Base-by-base conservation (phyloP, 352 stramenopile species). In the Globisporangium nunn region DNA sequence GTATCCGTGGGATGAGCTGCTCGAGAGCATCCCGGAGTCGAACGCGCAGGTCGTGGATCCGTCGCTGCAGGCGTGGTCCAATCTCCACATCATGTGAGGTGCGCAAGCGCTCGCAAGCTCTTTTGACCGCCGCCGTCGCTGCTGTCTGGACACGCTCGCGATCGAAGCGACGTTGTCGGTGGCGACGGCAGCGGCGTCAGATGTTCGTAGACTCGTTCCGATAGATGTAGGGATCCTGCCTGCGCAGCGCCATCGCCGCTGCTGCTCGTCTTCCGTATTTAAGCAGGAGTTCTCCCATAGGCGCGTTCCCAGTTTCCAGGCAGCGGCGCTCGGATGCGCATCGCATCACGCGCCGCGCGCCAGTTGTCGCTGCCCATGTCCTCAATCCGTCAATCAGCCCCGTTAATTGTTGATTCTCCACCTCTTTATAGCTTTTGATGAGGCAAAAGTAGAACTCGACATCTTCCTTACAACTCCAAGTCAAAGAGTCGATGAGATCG, bases 11-110 rank as follows among this genome's bases (percentile, higher is more conserved):
- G 83, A 91, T 35, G 80, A 85, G 51, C 70, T 93, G 39, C 61
- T 93, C 6, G 83, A 91, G 33, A 84, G 84, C 48, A 87, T 93
- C 62, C 74, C 78, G 4, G 68, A 78, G 51, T 70, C 71, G 23
- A 59, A 58, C 23, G 29, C 64, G 23, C 70, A 79, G 44, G 62
- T 68, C 40, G 65, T 81, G 39, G 76, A 90, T 45, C 71, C 77
- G 14, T 64, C 64, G 29, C 67, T 93, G 48, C 77, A 90, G 52
- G 67, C 70, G 39, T 91, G 78, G 78, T 84, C 76, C 30, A 88
- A 81, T 62, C 74, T 91, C 52, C 71, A 85, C 67, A 85, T 91
- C 55, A 76, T 88, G 65, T 91, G 54, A 61, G 28, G 11, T 18
- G 35, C 33, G 37, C 50, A 35, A 35, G 12, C 12, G 12, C 11